A percentile compares a stretch with the other conserved stretches of the same genome.
phyloP scores from a whole-genome alignment of 2,329 filamentous ascomycete genomes.

The Aurifilum marmelostoma region DNA sequence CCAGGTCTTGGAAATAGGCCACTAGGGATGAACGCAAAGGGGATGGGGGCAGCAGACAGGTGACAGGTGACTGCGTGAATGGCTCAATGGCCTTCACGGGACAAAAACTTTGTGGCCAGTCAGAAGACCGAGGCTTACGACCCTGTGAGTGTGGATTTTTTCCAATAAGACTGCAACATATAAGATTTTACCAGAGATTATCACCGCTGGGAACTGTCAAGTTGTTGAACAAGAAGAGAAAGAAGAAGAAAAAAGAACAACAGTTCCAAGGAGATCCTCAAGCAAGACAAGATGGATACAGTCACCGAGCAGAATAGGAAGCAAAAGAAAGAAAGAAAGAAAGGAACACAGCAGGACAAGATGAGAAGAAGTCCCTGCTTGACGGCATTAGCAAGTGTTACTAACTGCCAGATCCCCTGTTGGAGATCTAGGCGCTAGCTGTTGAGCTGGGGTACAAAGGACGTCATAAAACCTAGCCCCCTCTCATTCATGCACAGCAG shows the following conservation, averaged over 20 bases:
- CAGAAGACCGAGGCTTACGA: background rate
- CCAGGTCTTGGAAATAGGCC: background rate
- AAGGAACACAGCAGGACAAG: too few relatives aligned
- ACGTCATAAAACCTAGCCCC: conserved; percentile 8
- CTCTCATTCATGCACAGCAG: background rate
- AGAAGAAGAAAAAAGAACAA: too few relatives aligned
- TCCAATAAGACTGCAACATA: background rate
- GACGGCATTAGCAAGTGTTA: background rate
- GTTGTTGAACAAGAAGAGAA: too few relatives aligned
- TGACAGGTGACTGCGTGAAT: background rate
- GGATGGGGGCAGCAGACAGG: background rate
- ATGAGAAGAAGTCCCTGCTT: too few relatives aligned
- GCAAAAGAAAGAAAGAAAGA: too few relatives aligned
- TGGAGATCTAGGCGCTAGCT: conserved; percentile 3
- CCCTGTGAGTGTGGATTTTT: background rate
- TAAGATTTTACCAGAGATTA: background rate
- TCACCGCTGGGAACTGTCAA: too few relatives aligned
- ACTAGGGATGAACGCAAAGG: background rate
- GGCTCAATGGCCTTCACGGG: background rate
- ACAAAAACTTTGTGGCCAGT: background rate
- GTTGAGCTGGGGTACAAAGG: background rate
- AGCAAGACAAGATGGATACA: too few relatives aligned
- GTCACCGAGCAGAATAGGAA: background rate
- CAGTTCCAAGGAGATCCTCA: too few relatives aligned
- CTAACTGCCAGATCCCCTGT: background rate